phyloP scores from a whole-genome alignment of 352 stramenopile species.

The Thalassiosira sp. region DNA sequence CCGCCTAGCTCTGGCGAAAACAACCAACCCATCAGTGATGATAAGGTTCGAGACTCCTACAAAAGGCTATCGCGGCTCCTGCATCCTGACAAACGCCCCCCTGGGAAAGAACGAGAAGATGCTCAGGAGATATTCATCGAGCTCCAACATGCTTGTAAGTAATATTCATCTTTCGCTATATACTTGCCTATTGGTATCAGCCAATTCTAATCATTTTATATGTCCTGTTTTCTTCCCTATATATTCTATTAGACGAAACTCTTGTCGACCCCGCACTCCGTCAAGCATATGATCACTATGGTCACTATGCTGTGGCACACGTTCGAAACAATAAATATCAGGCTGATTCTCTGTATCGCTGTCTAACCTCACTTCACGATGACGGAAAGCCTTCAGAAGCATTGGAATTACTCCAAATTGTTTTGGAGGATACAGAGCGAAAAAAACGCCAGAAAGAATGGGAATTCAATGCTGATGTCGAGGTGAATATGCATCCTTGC shows the following conservation, averaged over 20 bases:
- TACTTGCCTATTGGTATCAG: constrained; percentile 6
- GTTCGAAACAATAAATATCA: constrained; percentile 30
- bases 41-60: constrained; percentile 54
- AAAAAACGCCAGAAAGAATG: constrained; percentile 20
- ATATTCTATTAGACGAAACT: constrained; percentile 40
- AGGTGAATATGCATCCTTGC: constrained; percentile 26
- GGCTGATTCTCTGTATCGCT: constrained; percentile 30
- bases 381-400: constrained; percentile 29
- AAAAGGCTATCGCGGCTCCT: constrained; percentile 52
- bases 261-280: constrained; percentile 49
- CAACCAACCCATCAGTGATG: constrained; percentile 22
- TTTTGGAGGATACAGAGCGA: constrained; percentile 23
- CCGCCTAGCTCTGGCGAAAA: background rate
- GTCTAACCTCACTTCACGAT: constrained; percentile 40
- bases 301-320: constrained; percentile 29
- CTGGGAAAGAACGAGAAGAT: constrained; percentile 27
- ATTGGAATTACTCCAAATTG: constrained; percentile 21
- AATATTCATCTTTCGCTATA: background rate
- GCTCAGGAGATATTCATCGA: constrained; percentile 55
- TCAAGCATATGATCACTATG: constrained; percentile 61
- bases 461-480: constrained; percentile 30
- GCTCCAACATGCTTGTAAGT: constrained; percentile 51
- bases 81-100: constrained; percentile 59
- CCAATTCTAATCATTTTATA: constrained; percentile 8
- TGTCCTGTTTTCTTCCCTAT: background rate